Evolutionary conservation across 805 yeast genomes (phyloP), one percentile per base, ranked within the genome.

Genomic region (Cyberlindnera mississippiensis): DNA sequence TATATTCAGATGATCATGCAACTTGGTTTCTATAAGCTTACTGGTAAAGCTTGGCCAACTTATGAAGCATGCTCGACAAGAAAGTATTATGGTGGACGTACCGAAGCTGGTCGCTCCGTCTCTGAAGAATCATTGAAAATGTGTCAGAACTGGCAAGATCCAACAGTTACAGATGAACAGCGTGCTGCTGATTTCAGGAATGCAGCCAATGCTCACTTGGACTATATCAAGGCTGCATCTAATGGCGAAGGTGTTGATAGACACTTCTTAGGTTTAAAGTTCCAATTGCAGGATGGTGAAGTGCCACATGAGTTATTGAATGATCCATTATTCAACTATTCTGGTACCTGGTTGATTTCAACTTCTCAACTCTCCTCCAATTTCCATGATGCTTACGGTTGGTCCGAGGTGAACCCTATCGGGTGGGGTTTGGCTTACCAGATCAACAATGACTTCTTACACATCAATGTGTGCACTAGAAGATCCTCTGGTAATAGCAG

Each of bases 21-120:
- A 72, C 73, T 93, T 49, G 96, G 96, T 15, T 84, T 88, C 65
- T 91, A 70, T 71, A 89, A 88, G 66, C 71, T 80, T 66, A 74
- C 86, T 31, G 95, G 96, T 17, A 76, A 74, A 40, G 71, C 79
- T 40, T 76, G 91, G 59, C 96, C 97, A 49, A 91, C 97, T 11
- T 91, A 91, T 66, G 99, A 91, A 66, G 82, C 96, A 38, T 96
- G 97, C 3, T 87, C 98, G 16, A 91, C 97, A 2, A 80, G 98
- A 64, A 82, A 79, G 61, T 91, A 73, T 64, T 83, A 79, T 59
- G 80, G 77, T 57, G 99, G 99, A 42, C 79, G 99, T 63, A 91
- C 98, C 8, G 99, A 91, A 66, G 85, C 96, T 18, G 88, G 93
- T 48, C 77, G 99, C 57, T 69, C 88, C 4, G 96, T 87, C 10